phyloP scores from a whole-genome alignment of 805 yeast species.

The Yarrowia sp. region DNA sequence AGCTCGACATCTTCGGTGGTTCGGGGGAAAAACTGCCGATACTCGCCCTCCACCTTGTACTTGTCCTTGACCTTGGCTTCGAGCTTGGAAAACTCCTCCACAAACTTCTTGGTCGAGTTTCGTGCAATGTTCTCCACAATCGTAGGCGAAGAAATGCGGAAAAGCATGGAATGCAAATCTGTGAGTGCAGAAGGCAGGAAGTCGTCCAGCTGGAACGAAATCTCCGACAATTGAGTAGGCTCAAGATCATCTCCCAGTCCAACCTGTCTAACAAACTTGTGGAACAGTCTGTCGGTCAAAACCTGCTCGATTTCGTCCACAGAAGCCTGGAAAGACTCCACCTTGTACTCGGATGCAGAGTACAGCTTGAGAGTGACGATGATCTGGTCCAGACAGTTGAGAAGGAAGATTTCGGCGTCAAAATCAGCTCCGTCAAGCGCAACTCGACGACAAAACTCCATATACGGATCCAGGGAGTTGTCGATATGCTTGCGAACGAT shows the following conservation, averaged over 20 bases:
- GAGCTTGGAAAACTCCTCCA: constrained; percentile 37
- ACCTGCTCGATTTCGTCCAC: constrained; percentile 35
- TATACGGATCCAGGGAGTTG: constrained; percentile 39
- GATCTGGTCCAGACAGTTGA: constrained; percentile 42
- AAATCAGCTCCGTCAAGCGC: constrained; percentile 33
- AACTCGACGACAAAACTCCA: constrained; percentile 36
- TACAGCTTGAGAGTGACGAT: constrained; percentile 36
- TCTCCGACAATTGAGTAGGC: constrained; percentile 28
- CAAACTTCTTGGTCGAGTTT: constrained; percentile 38
- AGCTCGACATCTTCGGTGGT: constrained; percentile 36
- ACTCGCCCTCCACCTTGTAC: constrained; percentile 32
- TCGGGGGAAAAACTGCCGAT: constrained; percentile 35
- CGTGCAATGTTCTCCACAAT: constrained; percentile 37
- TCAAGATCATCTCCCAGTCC: constrained; percentile 22
- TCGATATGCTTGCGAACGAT: constrained; percentile 35
- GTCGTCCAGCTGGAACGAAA: constrained; percentile 36
- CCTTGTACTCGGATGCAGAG: constrained; percentile 37
- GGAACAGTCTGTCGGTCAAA: constrained; percentile 36
- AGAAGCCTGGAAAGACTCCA: constrained; percentile 35
- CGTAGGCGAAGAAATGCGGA: constrained; percentile 39
- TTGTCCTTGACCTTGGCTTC: constrained; percentile 34
- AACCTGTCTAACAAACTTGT: constrained; percentile 1
- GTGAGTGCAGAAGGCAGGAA: constrained; percentile 40
- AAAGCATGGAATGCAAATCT: constrained; percentile 36
- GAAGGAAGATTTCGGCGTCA: constrained; percentile 36